Percentiles rank a stretch among this genome's conserved stretches.
These are phyloP conservation scores for Myxozyma nipponensis DNA, from an alignment of 805 yeast genomes.

Conservation along the genomic window DNA sequence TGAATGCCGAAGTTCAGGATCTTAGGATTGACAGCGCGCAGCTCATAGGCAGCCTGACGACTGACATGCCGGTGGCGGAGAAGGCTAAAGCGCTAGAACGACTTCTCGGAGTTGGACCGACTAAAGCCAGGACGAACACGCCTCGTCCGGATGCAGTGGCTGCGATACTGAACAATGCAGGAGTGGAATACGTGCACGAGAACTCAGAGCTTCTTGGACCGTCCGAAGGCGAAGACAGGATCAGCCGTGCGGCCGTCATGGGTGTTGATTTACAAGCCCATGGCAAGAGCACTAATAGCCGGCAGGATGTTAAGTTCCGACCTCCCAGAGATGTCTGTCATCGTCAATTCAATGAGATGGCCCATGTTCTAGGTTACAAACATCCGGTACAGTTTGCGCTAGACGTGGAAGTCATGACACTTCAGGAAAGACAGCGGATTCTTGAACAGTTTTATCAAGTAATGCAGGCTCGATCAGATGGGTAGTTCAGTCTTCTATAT, in stretches of 20 bases:
- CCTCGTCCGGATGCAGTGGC: conserved; percentile 15
- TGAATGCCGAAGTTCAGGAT: neutral
- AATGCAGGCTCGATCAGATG: no score
- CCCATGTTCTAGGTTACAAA: conserved; percentile 7
- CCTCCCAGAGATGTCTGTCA: conserved; percentile 17
- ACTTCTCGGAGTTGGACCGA: neutral
- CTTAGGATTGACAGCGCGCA: neutral
- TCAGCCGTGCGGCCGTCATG: conserved; percentile 6
- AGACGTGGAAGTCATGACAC: conserved; percentile 8
- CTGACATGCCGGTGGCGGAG: neutral
- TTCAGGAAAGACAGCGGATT: conserved; percentile 3
- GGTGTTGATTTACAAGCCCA: neutral
- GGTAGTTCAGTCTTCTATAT: no score
- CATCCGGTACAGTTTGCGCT: conserved; percentile 19
- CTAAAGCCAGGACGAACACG: neutral
- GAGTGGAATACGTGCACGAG: conserved; percentile 20
- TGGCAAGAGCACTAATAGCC: neutral
- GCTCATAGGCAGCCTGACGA: conserved; percentile 5
- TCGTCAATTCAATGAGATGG: conserved; percentile 21
- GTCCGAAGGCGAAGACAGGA: conserved; percentile 11
- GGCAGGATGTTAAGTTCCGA: neutral
- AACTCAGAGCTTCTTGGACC: conserved; percentile 19
- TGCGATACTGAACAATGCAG: conserved; percentile 20
- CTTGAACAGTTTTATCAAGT: conserved; percentile 8
- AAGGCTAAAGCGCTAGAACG: neutral